Evolutionary conservation across 2,329 filamentous ascomycete species (phyloP), one percentile per base, ranked within the genome.

Genomic region (Metarhizium sp.): DNA sequence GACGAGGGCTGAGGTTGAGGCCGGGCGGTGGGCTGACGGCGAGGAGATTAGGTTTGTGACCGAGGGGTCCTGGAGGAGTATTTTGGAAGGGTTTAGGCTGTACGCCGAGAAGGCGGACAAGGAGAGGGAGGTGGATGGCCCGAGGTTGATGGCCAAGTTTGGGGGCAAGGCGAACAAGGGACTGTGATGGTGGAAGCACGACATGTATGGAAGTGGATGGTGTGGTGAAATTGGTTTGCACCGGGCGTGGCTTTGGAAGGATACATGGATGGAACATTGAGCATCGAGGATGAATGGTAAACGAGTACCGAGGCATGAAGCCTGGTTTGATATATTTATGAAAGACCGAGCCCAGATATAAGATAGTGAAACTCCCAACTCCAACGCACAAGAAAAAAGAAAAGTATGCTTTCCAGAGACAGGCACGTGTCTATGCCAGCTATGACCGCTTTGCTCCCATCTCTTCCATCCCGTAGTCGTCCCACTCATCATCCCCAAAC

Each of bases 381-480:
- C 32, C 32, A 34, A 34, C 32, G 32, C 32, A 25, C 25, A 25
- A 25, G 2, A 18, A 18, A 34, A 11, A 11, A 34, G 32, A 34
- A 11, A 34, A 7, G 10, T 3, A 11, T 11, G 7, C 32, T 11
- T 7, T 34, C 32, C 10, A 34, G 7, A 34, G 32, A 34, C 32
- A 11, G 6, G 32, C 32, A 1, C 6, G 18, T 25, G n/a, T 14
- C 30, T 7, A 40, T n/a, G 34, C 32, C 25, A 5, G 14, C n/a
- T 61, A 71, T 36, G 78, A 85, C 70, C 81, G 76, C 73, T 91
- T 90, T 58, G 80, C 77, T 2, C 85, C 87, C 77, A 88, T 78
- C 72, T 91, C 88, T 66, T 88, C 86, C 56, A 76, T 78, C 7
- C 78, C 78, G 63, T 79, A 73, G 66, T 82, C 79, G 62, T 84